Evolutionary conservation across 305 asterid species (phyloP).

Genomic region (Ilex paraguariensis): DNA sequence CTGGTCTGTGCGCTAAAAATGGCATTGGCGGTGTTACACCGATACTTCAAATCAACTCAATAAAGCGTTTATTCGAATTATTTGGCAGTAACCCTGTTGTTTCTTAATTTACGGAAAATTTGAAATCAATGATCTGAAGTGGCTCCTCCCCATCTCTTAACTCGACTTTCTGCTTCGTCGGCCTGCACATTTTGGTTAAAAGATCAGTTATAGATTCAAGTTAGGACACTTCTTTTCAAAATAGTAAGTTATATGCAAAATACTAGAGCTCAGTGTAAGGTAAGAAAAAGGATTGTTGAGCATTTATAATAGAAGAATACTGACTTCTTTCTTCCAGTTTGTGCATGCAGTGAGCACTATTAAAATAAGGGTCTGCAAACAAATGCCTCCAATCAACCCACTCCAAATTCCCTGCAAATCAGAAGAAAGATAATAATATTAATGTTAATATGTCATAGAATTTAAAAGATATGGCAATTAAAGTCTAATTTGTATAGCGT

Average conservation of each 20-base stretch:
- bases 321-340: slow-evolving; percentile 77
- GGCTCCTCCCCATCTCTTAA: slow-evolving; percentile 48
- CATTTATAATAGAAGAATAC: slow-evolving; percentile 7
- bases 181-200: slow-evolving; percentile 27
- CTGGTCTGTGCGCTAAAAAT: no score
- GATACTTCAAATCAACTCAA: no score
- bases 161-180: slow-evolving; percentile 40
- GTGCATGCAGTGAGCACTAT: slow-evolving; percentile 40
- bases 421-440: not conserved
- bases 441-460: not conserved
- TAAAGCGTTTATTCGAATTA: no score
- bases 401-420: slow-evolving; percentile 78
- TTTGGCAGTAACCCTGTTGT: no score
- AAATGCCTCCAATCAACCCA: slow-evolving; percentile 74
- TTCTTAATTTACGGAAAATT: no score
- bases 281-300: not conserved
- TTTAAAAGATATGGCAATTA: no score
- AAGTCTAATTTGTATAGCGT: no score
- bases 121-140: slow-evolving; percentile 21
- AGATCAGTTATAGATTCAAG: not conserved
- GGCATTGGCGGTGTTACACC: no score
- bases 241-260: not conserved
- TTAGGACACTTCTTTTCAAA: no score
- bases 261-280: not conserved
- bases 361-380: slow-evolving; percentile 65